A percentile compares a stretch with the other conserved stretches of the same genome.
These are phyloP conservation scores for Epichloe baconii DNA, from an alignment of 2,329 filamentous ascomycete genomes.

Conservation along the genomic window DNA sequence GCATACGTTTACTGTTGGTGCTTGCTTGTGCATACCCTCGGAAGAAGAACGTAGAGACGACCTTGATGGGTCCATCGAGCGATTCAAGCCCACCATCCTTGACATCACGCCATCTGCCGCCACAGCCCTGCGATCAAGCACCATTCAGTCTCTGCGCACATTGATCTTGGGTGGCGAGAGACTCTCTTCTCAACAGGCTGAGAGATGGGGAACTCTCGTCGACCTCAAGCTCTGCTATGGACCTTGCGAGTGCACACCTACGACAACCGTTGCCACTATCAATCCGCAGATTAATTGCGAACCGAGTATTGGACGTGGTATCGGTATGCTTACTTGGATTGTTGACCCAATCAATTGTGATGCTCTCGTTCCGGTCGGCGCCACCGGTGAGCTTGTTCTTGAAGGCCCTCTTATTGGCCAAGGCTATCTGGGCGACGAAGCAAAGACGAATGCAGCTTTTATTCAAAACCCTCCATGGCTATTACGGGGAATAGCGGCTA, in stretches of 20 bases:
- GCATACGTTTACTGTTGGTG: slow-evolving; percentile 4
- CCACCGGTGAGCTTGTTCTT: slow-evolving; percentile 22
- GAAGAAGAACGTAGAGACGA: slow-evolving; percentile 7
- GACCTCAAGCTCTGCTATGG: slow-evolving; percentile 8
- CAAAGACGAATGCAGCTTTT: slow-evolving; percentile 31
- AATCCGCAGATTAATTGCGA: not conserved
- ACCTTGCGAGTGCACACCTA: slow-evolving; percentile 10
- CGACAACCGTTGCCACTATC: not conserved
- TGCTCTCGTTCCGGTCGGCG: slow-evolving; percentile 14
- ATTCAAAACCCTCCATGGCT: slow-evolving; percentile 28
- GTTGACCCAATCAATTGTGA: slow-evolving; percentile 14
- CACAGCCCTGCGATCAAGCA: not conserved
- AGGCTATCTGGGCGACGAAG: slow-evolving; percentile 33
- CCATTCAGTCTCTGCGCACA: slow-evolving; percentile 1
- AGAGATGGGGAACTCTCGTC: not conserved
- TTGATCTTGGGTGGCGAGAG: slow-evolving; percentile 2
- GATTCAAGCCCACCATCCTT: slow-evolving; percentile 1
- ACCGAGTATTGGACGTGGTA: slow-evolving; percentile 1
- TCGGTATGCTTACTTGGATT: slow-evolving; percentile 14
- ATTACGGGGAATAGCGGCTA: not conserved
- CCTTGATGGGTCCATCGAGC: slow-evolving; percentile 3
- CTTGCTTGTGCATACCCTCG: slow-evolving; percentile 9
- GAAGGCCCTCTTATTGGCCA: slow-evolving; percentile 32
- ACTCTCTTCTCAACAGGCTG: not conserved
- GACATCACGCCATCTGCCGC: slow-evolving; percentile 4